phyloP scores from a whole-genome alignment of 2,329 filamentous ascomycete species.

The Lasiodiplodia theobromae region DNA sequence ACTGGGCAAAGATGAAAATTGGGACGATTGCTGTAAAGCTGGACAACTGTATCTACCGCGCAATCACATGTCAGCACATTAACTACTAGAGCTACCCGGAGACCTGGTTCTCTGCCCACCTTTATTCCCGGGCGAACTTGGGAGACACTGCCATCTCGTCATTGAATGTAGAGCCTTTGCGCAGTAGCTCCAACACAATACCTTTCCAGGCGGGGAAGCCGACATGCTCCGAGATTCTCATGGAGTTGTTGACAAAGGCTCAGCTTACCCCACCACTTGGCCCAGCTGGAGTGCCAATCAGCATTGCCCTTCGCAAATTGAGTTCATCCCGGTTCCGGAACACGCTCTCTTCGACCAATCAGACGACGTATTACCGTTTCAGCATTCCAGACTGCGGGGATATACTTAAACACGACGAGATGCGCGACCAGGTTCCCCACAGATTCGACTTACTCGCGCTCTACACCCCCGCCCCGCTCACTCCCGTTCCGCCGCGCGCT shows the following conservation, averaged over 20 bases:
- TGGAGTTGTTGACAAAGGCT: background rate
- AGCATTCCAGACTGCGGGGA: conserved; percentile 23
- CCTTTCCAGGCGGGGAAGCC: background rate
- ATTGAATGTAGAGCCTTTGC: background rate
- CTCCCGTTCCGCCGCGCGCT: background rate
- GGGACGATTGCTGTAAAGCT: too few relatives aligned
- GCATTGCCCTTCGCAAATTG: background rate
- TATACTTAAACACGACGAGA: background rate
- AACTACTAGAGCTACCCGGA: background rate
- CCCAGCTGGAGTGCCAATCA: background rate
- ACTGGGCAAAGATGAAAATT: too few relatives aligned
- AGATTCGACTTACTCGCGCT: conserved; percentile 4
- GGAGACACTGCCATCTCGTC: background rate
- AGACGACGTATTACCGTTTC: background rate
- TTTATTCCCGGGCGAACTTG: background rate
- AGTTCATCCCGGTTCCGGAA: conserved; percentile 19
- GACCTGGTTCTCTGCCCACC: background rate
- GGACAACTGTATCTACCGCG: background rate
- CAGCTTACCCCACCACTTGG: conserved; percentile 23
- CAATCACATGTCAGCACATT: background rate
- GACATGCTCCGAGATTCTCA: background rate
- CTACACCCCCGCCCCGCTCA: background rate
- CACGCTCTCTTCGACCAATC: background rate
- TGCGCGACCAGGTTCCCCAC: conserved; percentile 24
- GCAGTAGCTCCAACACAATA: background rate